A percentile compares a stretch with the other conserved stretches of the same genome.
phyloP scores from a whole-genome alignment of 805 yeast species.

The Hanseniaspora guilliermondii region DNA sequence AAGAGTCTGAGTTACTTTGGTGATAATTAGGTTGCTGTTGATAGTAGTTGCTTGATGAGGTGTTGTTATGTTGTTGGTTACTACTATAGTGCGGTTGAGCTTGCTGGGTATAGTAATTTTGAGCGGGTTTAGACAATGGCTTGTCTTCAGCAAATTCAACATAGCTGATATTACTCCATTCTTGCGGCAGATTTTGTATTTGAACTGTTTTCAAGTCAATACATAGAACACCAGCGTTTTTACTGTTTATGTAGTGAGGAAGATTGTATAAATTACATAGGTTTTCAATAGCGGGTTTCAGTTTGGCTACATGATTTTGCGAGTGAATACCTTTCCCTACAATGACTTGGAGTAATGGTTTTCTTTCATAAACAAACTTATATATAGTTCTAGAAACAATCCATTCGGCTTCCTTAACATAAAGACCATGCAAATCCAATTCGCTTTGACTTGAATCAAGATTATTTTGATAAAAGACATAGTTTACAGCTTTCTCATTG shows the following conservation, averaged over 20 bases:
- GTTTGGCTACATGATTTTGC: conserved; percentile 64
- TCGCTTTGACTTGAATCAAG: conserved; percentile 76
- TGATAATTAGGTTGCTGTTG: conserved; percentile 21
- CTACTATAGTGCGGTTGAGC: conserved; percentile 22
- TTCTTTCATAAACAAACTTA: conserved; percentile 47
- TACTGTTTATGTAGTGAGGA: conserved; percentile 47
- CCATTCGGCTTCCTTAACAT: conserved; percentile 75
- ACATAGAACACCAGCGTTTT: conserved; percentile 70
- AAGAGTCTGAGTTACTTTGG: conserved; percentile 14
- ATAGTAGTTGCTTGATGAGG: conserved; percentile 23
- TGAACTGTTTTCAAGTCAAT: conserved; percentile 44
- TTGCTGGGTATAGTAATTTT: conserved; percentile 16
- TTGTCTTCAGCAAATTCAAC: conserved; percentile 12
- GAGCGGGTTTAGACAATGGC: conserved; percentile 16
- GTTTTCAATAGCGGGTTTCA: conserved; percentile 79
- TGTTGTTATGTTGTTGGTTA: conserved; percentile 21
- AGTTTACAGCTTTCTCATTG: conserved; percentile 77
- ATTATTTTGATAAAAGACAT: conserved; percentile 77
- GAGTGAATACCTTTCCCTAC: conserved; percentile 92
- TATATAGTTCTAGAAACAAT: conserved; percentile 60
- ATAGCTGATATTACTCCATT: conserved; percentile 24
- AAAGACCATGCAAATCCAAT: conserved; percentile 86
- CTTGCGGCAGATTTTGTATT: conserved; percentile 28
- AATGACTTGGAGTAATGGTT: conserved; percentile 59
- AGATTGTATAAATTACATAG: conserved; percentile 58